Conservation (phyloP, 768 basidiomycete genomes). For the Termitomyces sp. region DNA sequence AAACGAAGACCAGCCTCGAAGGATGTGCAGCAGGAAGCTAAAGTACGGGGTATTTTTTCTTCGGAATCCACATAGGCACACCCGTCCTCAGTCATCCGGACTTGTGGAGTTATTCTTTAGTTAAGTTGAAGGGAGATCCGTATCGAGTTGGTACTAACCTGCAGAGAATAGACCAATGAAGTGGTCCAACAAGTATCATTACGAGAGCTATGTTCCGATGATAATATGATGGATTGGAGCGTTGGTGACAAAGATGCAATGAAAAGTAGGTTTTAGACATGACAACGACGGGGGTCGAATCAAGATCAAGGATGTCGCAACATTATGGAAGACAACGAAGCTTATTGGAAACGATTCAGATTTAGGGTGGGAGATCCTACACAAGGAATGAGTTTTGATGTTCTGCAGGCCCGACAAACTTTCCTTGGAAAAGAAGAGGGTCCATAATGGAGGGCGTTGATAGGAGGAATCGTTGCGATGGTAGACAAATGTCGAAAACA, state of each 20-base stretch:
- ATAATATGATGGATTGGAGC: too few relatives aligned
- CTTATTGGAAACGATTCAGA: background rate
- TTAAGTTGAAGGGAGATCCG: too few relatives aligned
- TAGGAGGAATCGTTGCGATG: background rate
- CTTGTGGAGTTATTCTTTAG: too few relatives aligned
- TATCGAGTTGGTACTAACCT: too few relatives aligned
- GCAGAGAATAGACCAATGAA: background rate
- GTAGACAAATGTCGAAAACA: too few relatives aligned
- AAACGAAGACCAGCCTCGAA: background rate
- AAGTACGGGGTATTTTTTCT: background rate
- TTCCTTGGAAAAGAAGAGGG: slow-evolving; percentile 1
- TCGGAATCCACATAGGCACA: too few relatives aligned
- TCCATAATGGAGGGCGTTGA: background rate
- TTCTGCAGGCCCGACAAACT: background rate
- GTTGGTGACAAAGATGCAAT: background rate
- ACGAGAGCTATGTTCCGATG: background rate
- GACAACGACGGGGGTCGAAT: background rate
- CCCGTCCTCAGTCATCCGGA: background rate
- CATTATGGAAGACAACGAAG: background rate
- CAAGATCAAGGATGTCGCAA: background rate
- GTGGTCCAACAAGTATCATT: background rate
- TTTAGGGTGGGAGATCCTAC: background rate
- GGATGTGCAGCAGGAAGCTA: too few relatives aligned
- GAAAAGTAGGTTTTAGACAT: background rate
- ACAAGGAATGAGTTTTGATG: background rate